Conservation (phyloP, 768 basidiomycete genomes). For the Russula compacta region DNA sequence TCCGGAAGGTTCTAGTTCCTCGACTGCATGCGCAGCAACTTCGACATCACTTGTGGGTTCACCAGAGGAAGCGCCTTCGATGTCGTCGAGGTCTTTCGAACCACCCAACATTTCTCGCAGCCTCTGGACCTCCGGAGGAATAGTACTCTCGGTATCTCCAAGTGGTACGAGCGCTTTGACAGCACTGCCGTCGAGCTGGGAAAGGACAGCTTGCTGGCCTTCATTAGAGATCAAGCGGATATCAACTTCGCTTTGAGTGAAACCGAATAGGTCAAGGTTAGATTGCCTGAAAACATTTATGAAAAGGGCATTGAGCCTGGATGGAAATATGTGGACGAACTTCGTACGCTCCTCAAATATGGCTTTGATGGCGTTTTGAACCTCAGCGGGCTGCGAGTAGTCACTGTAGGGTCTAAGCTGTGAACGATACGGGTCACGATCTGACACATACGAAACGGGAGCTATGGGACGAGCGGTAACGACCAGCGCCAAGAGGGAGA, state of each 20-base stretch:
- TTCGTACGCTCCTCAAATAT: slow-evolving; percentile 30
- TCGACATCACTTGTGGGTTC: slow-evolving; percentile 1
- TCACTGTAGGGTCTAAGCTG: not conserved
- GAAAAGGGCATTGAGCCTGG: not conserved
- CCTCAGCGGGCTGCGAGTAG: slow-evolving; percentile 15
- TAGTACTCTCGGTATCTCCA: slow-evolving; percentile 14
- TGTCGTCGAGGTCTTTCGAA: slow-evolving; percentile 18
- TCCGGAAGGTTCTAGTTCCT: not conserved
- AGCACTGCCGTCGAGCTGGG: slow-evolving; percentile 23
- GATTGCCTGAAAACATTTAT: slow-evolving; percentile 17
- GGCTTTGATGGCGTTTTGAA: slow-evolving; percentile 30
- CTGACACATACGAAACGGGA: slow-evolving; percentile 20
- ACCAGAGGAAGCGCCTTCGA: slow-evolving; percentile 17
- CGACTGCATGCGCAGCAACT: not conserved
- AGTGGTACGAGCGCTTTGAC: slow-evolving; percentile 27
- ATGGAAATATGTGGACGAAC: slow-evolving; percentile 23
- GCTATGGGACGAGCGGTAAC: slow-evolving; percentile 35
- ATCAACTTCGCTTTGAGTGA: slow-evolving; percentile 23
- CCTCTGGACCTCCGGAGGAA: slow-evolving; percentile 24
- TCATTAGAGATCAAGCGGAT: slow-evolving; percentile 27
- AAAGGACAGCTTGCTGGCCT: slow-evolving; percentile 27
- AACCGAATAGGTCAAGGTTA: slow-evolving; percentile 14
- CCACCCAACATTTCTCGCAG: slow-evolving; percentile 23
- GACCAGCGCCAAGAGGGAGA: slow-evolving; percentile 37
- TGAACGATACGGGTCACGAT: slow-evolving; percentile 24